Evolutionary conservation across 257 asterid species (phyloP).

Genomic region (Scutellaria barbata): DNA sequence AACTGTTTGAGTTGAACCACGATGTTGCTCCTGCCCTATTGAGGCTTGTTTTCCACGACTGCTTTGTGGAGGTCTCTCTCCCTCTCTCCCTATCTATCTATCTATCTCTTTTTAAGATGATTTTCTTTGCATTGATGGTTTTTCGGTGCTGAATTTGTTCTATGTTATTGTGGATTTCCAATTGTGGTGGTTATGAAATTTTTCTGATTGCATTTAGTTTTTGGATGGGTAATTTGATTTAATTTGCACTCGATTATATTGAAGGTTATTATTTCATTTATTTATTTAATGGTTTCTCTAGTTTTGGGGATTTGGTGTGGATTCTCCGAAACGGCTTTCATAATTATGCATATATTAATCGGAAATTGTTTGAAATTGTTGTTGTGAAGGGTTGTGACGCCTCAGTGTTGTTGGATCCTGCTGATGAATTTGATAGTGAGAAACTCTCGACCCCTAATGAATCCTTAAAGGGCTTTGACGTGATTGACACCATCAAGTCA

Average conservation of each 20-base stretch:
- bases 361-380: background rate
- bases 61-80: slow-evolving; percentile 57
- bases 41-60: slow-evolving; percentile 71
- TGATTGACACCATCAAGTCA: slow-evolving; percentile 58
- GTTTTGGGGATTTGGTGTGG: background rate
- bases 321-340: background rate
- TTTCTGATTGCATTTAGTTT: background rate
- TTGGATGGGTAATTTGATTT: slow-evolving; percentile 6
- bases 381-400: slow-evolving; percentile 78
- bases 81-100: background rate
- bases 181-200: background rate
- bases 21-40: slow-evolving; percentile 59
- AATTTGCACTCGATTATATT: background rate
- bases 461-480: slow-evolving; percentile 58
- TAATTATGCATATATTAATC: background rate
- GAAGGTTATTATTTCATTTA: background rate
- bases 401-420: slow-evolving; percentile 67
- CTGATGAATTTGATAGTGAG: slow-evolving; percentile 54
- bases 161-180: background rate
- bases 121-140: no score
- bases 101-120: no score
- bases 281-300: background rate
- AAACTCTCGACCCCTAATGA: slow-evolving; percentile 59
- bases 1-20: slow-evolving; percentile 39
- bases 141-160: background rate